Evolutionary conservation across 305 asterid genomes (phyloP), one percentile per base, ranked within the genome.

Genomic region (Euphrasia arctica): DNA sequence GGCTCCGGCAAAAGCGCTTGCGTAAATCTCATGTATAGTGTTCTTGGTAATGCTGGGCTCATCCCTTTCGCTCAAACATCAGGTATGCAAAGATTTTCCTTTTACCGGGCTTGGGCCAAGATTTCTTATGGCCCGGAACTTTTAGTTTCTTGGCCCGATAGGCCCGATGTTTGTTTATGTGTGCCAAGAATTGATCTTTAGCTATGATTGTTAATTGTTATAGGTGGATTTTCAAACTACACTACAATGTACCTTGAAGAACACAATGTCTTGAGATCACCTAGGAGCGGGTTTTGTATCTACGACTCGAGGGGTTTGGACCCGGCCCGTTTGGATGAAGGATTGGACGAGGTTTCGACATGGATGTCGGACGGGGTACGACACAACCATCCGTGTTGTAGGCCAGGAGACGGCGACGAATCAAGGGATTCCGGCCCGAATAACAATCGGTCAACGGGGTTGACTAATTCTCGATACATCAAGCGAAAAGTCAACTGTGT

Each of bases 11-110:
- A 86, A 69, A 86, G 91, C 75, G 74, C 95, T 4, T 62, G 82
- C 9, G 70, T 87, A 6, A 89, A 86, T 58, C 67, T 84, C 74
- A 81, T 87, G 93, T 89, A 87, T 18, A 80, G 83, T 63, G 90
- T 84, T 75, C 87, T 86, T 48, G 93, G 92, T 13, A 75, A 80
- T 72, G 73, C 85, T 60, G 95, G 92, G 0, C 78, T 89, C 70
- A 80, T 84, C 74, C 96, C 96, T 63, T 89, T 82, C 69, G 95
- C 95, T 65, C 92, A 82, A 67, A 89, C 88, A 2, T 84, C 92
- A 69, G 83, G 95, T 80, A 70, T 18, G 22, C 22, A 18, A 18
- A 18, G 22, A 18, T 18, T 18, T 18, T 18, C 22, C 29, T 0
- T 25, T 25, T 25, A 25, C 27, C 27, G 27, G 27, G 27, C 22